A percentile compares a stretch with the other conserved stretches of the same genome.
Conservation (phyloP, 768 basidiomycete species). For the Leucocoprinus sp. region DNA sequence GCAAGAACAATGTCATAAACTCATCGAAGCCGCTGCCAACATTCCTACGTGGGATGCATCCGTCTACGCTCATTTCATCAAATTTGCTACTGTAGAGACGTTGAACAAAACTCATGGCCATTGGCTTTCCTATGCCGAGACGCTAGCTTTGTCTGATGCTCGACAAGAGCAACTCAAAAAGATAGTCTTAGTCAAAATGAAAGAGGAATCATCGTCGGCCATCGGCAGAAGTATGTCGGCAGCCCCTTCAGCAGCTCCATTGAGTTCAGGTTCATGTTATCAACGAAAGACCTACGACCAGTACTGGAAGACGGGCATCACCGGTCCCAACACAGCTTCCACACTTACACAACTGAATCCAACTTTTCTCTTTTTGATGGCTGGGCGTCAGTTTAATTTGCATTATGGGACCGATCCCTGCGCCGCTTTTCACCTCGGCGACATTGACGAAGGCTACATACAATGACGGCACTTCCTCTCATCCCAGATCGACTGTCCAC, state of each 20-base stretch:
- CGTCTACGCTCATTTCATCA: constrained; percentile 28
- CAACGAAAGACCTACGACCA: constrained; percentile 16
- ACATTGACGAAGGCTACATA: constrained; percentile 17
- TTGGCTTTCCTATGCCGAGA: constrained; percentile 28
- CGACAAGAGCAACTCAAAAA: constrained; percentile 16
- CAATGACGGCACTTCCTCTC: constrained; percentile 3
- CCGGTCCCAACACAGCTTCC: constrained; percentile 17
- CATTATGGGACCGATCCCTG: constrained; percentile 39
- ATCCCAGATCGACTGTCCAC: constrained; percentile 8
- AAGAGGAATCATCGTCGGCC: background rate
- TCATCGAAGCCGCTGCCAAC: constrained; percentile 24
- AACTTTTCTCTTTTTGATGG: constrained; percentile 33
- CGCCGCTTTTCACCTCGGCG: constrained; percentile 31
- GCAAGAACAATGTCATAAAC: constrained; percentile 28
- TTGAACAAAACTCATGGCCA: constrained; percentile 30
- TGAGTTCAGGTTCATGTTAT: constrained; percentile 14
- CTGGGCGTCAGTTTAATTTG: constrained; percentile 30
- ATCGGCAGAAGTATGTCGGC: constrained; percentile 1
- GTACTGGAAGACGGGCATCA: constrained; percentile 36
- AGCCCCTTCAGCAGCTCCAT: constrained; percentile 30
- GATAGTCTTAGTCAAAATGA: background rate
- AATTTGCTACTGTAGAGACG: constrained; percentile 30
- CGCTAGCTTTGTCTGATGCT: constrained; percentile 16
- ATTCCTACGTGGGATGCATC: constrained; percentile 30
- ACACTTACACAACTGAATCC: constrained; percentile 30